Conservation (phyloP, 2,329 filamentous ascomycete species). For the Fusarium beomiforme region DNA sequence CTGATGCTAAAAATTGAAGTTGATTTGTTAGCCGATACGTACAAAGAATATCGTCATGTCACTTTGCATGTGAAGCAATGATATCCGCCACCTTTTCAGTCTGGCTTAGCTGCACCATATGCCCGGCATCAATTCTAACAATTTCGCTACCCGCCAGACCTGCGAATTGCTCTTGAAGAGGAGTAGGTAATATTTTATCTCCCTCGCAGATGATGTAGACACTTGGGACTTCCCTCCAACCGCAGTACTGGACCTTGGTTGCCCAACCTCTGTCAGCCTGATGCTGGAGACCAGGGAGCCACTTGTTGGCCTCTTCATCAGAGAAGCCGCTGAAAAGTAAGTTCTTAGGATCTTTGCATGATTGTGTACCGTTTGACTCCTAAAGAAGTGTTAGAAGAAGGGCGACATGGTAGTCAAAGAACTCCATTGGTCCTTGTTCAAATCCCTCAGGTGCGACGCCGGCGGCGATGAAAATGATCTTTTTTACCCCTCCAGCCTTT, state of each 20-base stretch:
- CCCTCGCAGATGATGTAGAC: background rate
- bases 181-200: background rate
- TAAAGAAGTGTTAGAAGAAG: accelerated
- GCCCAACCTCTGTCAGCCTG: background rate
- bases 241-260: background rate
- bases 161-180: background rate
- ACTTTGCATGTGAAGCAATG: background rate
- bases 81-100: background rate
- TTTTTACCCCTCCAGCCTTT: background rate
- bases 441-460: background rate
- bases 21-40: accelerated
- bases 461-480: background rate
- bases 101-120: background rate
- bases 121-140: background rate
- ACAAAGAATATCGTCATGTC: accelerated
- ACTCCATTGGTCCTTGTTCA: background rate
- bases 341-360: background rate
- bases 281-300: background rate
- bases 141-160: background rate
- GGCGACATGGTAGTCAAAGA: background rate
- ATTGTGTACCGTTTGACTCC: background rate
- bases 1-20: accelerated
- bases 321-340: background rate
- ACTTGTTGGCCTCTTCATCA: background rate
- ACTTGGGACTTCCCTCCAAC: background rate